These are phyloP conservation scores for Cymodocea nodosa DNA, from an alignment of 116 monocot species.

Conservation along the genomic window DNA sequence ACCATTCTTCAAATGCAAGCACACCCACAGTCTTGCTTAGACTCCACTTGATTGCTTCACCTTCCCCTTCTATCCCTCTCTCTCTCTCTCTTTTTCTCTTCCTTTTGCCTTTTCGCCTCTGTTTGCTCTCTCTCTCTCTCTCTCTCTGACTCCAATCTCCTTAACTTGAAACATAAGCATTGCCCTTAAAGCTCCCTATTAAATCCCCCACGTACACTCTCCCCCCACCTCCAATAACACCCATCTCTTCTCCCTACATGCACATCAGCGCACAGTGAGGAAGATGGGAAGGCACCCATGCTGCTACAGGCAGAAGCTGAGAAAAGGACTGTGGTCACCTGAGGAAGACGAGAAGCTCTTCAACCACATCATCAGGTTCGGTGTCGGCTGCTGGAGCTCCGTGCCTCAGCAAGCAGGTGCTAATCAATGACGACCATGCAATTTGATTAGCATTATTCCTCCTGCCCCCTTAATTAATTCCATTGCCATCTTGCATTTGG, in stretches of 20 bases:
- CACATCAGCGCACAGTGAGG: too few relatives aligned
- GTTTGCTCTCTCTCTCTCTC: not conserved
- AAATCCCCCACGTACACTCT: not conserved
- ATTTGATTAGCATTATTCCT: too few relatives aligned
- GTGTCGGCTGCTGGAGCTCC: slow-evolving; percentile 38
- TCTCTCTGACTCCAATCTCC: not conserved
- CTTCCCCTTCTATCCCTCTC: slow-evolving; percentile 8
- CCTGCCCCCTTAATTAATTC: too few relatives aligned
- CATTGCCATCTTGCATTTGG: not conserved
- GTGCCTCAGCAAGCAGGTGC: slow-evolving; percentile 34
- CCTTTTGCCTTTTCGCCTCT: not conserved
- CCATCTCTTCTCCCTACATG: not conserved
- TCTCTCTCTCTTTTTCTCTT: not conserved
- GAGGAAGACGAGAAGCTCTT: slow-evolving; percentile 45
- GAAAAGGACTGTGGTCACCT: slow-evolving; percentile 42
- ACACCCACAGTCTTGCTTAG: slow-evolving; percentile 41
- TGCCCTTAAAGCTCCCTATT: not conserved
- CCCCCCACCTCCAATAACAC: not conserved
- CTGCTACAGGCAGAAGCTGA: slow-evolving; percentile 29
- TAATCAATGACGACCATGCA: too few relatives aligned
- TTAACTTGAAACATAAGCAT: slow-evolving; percentile 45
- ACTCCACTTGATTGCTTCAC: slow-evolving; percentile 45
- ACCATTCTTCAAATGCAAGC: slow-evolving; percentile 38
- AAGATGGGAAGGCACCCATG: slow-evolving; percentile 21
- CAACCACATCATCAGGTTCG: slow-evolving; percentile 30